Evolutionary conservation across 2,329 filamentous ascomycete genomes (phyloP), one percentile per base, ranked within the genome.

Genomic region (Arthrobotrys entomopaga): DNA sequence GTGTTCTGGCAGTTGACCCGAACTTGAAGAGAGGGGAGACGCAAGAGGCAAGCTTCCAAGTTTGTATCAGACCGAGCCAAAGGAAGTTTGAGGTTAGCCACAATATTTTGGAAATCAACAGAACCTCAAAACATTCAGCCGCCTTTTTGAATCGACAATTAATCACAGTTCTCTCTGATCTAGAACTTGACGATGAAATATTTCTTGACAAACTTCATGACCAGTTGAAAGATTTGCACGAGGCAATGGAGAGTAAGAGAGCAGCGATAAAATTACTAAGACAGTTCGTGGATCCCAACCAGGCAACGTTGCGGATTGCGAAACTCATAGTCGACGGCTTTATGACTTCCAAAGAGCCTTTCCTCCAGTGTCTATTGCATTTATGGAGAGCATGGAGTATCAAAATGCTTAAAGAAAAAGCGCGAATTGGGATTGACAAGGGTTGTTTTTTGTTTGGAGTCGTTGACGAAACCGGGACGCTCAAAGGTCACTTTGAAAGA

Each of bases 401-500:
- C 77, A 97, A 96, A 79, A 86, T 90, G 11, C 85, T 99, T 16
- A 97, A 97, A 78, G 93, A 98, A 77, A 98, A 97, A 78, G 93
- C 94, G 0, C 90, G 90, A 26, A 92, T 99, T 49, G 85, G 88
- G 1, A 86, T 99, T 8, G 88, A 92, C 5, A 82, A 94, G 69
- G 93, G 94, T 0, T 93, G 93, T 0, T 96, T 96, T 79, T 85
- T 98, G 0, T 86, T 98, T 5, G 95, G 94, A 2, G 93, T 91
- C 75, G 87, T 94, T 4, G 95, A 99, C 77, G 95, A 99, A 81
- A 94, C 91, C 0, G 86, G 84, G 0, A 90, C 86, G 0, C 82
- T 99, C 7, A 85, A 87, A 73, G 95, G 95, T 0, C 88, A 96
- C 78, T 87, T 83, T 34, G 82, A 82, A n/a, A 81, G 84, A 49